Evolutionary conservation across 331 rosid genomes (phyloP), one percentile per base, ranked within the genome.

Genomic region (Cydonia oblonga): DNA sequence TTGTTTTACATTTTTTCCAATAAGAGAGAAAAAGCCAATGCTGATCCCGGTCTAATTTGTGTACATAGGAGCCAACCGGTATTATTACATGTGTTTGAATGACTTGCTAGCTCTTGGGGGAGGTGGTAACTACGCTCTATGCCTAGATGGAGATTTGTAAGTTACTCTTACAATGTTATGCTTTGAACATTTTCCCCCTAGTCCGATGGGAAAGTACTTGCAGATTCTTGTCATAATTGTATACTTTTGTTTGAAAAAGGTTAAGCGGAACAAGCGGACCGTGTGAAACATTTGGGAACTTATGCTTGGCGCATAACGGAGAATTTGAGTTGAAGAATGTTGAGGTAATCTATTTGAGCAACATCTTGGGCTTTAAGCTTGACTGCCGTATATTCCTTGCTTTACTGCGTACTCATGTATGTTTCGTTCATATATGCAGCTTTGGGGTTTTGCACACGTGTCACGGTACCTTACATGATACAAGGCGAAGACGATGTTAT

Each of bases 101-200:
- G 96, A 95, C 73, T 71, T 88, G 46, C 91, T 95, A 68, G 97
- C 93, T 53, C 82, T 95, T 69, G 99, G 99, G n/a, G 99, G 96
- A 5, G 97, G 99, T 73, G 97, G 96, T 69, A 88, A 77, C 78
- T 95, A 84, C 64, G 99, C 99, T 60, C 72, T 95, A 70, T 75
- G 87, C 81, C 87, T 95, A 80, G 96, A 89, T 79, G 99, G 80
- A 66, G 99, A 95, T 75, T 83, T 95, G 99, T 95, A 84, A 95
- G 97, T 76, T 58, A 22, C 63, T 78, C 76, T 67, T 26, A 25
- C 13, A 18, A 4, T 71, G 64, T 52, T 74, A 38, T 44, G 35
- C 57, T 63, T 54, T 22, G 24, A 40, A 42, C 40, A 68, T 56
- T 64, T 46, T 30, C 20, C 25, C 29, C 18, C 63, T 23, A 3